A percentile compares a stretch with the other conserved stretches of the same genome.
Evolutionary conservation across 163 green algal species (phyloP).

Genomic region (Scenedesmus sp.): DNA sequence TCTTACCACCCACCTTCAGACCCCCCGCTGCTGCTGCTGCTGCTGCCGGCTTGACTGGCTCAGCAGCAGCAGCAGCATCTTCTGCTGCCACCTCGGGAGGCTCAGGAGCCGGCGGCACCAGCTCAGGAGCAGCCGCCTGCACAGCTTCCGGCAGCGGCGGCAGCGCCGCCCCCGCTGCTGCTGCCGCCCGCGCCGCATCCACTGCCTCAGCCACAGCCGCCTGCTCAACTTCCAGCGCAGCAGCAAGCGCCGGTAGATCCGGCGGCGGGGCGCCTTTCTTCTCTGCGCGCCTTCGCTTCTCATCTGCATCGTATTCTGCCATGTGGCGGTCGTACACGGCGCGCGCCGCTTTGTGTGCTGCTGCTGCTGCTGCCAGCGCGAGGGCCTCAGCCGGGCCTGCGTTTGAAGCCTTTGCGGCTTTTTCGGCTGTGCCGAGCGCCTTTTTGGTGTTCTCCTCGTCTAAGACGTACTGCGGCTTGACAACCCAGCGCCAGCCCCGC

Average conservation of each 20-base stretch:
- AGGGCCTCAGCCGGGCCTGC: slow-evolving; percentile 7
- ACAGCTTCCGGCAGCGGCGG: background rate
- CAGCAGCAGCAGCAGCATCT: background rate
- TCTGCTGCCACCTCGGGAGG: background rate
- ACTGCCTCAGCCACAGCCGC: background rate
- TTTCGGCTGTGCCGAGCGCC: slow-evolving; percentile 28
- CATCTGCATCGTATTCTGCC: background rate
- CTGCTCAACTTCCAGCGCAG: background rate
- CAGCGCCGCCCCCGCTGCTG: background rate
- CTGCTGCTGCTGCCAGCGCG: slow-evolving; percentile 4
- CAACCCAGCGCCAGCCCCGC: slow-evolving; percentile 37
- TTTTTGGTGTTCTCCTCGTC: slow-evolving; percentile 21
- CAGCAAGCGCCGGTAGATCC: background rate
- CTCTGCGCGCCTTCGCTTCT: background rate
- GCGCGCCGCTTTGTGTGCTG: background rate
- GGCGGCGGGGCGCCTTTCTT: background rate
- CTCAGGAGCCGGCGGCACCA: background rate
- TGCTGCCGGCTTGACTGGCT: background rate
- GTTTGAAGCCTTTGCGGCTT: background rate
- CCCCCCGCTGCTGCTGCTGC: background rate
- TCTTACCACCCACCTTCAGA: background rate
- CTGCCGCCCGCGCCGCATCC: background rate
- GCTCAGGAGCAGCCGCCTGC: background rate
- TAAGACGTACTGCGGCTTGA: slow-evolving; percentile 31
- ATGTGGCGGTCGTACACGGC: background rate